phyloP scores from a whole-genome alignment of 768 basidiomycete species.

The Pleurotus tuber-regium region DNA sequence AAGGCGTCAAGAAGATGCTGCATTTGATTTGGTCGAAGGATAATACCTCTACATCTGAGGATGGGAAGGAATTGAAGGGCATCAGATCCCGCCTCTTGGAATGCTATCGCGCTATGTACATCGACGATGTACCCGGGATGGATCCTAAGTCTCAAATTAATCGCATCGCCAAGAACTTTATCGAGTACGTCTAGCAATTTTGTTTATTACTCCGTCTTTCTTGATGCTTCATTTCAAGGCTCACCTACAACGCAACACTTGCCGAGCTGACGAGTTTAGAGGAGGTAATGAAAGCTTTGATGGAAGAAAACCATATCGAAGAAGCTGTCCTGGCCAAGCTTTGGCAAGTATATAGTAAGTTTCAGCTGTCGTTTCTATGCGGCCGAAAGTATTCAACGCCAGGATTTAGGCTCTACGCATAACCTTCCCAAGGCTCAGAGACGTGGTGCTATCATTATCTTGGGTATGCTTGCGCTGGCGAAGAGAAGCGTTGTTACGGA shows the following conservation, averaged over 20 bases:
- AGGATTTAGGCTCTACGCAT: conserved; percentile 62
- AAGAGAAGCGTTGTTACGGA: conserved; percentile 73
- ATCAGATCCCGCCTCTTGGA: conserved; percentile 86
- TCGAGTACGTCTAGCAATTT: conserved; percentile 63
- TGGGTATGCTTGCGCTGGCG: conserved; percentile 96
- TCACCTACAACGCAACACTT: conserved; percentile 88
- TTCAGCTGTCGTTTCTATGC: neutral
- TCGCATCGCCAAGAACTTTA: conserved; percentile 94
- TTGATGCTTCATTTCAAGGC: conserved; percentile 38
- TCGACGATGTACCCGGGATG: conserved; percentile 74
- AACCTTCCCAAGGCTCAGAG: conserved; percentile 80
- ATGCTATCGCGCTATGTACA: conserved; percentile 84
- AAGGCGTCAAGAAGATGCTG: conserved; percentile 92
- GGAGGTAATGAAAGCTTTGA: conserved; percentile 95
- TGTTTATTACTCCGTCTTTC: neutral
- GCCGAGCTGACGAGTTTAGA: conserved; percentile 96
- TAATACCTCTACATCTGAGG: conserved; percentile 71
- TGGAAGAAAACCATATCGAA: conserved; percentile 84
- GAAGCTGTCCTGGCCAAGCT: conserved; percentile 84
- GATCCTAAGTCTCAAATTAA: conserved; percentile 85
- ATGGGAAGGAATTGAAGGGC: conserved; percentile 77
- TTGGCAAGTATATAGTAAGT: conserved; percentile 94
- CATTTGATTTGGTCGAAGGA: conserved; percentile 98
- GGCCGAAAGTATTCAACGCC: neutral
- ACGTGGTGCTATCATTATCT: conserved; percentile 91